These are phyloP conservation scores for Corrigiola litoralis DNA, from an alignment of 179 eudicot species.

Conservation along the genomic window DNA sequence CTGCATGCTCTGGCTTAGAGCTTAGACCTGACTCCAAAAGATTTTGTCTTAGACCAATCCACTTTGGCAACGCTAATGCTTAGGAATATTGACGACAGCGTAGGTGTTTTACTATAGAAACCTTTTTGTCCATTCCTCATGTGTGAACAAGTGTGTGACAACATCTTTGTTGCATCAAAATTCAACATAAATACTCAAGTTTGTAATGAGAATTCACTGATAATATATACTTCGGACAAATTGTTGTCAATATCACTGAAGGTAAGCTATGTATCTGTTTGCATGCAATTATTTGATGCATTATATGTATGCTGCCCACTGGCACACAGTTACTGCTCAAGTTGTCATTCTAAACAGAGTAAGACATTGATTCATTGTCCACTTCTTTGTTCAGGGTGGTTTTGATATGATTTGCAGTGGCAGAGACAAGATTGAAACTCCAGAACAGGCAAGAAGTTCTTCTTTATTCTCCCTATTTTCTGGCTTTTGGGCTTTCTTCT, in stretches of 20 bases:
- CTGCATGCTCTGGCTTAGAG: neutral
- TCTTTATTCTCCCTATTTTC: neutral
- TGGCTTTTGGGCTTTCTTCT: neutral
- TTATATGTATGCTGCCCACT: neutral
- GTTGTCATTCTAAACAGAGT: neutral
- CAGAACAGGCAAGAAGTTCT: constrained; percentile 61
- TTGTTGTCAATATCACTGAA: too few relatives aligned
- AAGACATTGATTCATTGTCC: neutral
- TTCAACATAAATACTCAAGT: neutral
- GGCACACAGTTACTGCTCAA: neutral
- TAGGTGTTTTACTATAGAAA: too few relatives aligned
- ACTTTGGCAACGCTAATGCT: neutral
- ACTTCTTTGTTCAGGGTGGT: constrained; percentile 63
- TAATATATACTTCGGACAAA: too few relatives aligned
- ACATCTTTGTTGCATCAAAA: neutral
- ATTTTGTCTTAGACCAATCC: neutral
- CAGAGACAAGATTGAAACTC: constrained; percentile 97
- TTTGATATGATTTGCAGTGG: constrained; percentile 98
- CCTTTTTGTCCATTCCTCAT: neutral
- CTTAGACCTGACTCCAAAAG: neutral
- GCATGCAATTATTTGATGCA: too few relatives aligned
- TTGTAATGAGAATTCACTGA: neutral
- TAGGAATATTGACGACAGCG: too few relatives aligned
- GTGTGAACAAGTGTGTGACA: neutral
- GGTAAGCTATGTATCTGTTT: too few relatives aligned